A percentile compares a stretch with the other conserved stretches of the same genome.
Evolutionary conservation across 1,284 basidiomycete genomes (phyloP).

Genomic region (Leccinum angustisporum): DNA sequence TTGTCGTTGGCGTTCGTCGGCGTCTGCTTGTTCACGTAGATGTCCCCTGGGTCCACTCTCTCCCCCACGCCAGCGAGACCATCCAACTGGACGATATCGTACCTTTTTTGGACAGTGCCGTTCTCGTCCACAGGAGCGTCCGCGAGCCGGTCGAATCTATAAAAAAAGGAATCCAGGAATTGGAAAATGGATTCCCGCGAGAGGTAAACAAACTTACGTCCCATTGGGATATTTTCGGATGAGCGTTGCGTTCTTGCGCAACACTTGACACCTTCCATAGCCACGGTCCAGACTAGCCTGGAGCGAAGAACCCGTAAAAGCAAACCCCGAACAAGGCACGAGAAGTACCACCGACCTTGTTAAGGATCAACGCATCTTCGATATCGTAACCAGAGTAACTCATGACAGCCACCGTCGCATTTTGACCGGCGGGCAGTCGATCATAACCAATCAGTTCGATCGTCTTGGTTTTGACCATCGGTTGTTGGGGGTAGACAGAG

Average conservation of each 20-base stretch:
- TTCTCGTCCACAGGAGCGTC: constrained; percentile 88
- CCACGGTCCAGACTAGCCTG: constrained; percentile 94
- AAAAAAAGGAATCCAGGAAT: neutral
- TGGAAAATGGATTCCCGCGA: constrained; percentile 9
- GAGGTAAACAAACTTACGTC: constrained; percentile 60
- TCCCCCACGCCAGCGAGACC: constrained; percentile 96
- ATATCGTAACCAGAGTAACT: constrained; percentile 99
- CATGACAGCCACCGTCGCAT: constrained; percentile 99
- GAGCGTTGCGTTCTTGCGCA: constrained; percentile 93
- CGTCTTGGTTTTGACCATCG: constrained; percentile 99
- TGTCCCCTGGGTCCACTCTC: constrained; percentile 88
- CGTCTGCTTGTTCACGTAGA: constrained; percentile 97
- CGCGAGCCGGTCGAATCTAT: constrained; percentile 88
- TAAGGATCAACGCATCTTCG: constrained; percentile 96
- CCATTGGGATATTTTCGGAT: constrained; percentile 97
- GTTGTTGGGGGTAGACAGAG: constrained; percentile 98
- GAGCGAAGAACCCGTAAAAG: constrained; percentile 6
- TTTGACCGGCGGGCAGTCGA: constrained; percentile 95
- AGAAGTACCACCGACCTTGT: constrained; percentile 60
- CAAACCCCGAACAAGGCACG: constrained; percentile 1
- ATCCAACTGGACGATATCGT: constrained; percentile 88
- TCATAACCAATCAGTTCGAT: constrained; percentile 98
- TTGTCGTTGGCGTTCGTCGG: constrained; percentile 90
- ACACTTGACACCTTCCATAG: constrained; percentile 96
- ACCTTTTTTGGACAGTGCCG: constrained; percentile 77